Conservation (phyloP, 1,139 yeast genomes). For the Scheffersomyces lignicola region DNA sequence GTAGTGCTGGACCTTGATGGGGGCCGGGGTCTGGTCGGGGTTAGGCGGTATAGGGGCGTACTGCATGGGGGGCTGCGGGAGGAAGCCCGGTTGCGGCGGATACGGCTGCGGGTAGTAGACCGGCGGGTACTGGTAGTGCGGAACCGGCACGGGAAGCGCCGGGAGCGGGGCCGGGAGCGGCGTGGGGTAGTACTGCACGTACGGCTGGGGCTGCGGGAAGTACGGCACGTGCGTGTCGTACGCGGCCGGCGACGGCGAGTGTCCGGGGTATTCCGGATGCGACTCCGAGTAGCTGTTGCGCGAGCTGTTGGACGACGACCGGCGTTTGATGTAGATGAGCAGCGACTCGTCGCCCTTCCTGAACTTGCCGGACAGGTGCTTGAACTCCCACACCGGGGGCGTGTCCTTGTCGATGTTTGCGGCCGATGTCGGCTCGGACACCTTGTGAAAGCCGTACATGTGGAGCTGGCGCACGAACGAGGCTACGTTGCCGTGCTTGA, state of each 20-base stretch:
- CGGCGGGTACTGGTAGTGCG: slow-evolving; percentile 6
- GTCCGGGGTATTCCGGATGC: slow-evolving; percentile 3
- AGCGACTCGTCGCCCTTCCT: slow-evolving; percentile 71
- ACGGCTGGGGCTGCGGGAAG: slow-evolving; percentile 4
- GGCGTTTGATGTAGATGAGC: slow-evolving; percentile 64
- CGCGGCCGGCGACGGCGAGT: slow-evolving; percentile 14
- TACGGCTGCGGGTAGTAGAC: slow-evolving; percentile 5
- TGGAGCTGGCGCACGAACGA: slow-evolving; percentile 49
- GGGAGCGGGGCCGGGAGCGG: slow-evolving; percentile 6
- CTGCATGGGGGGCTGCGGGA: no score
- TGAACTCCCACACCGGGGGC: slow-evolving; percentile 75
- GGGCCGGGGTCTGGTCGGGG: slow-evolving; percentile 5
- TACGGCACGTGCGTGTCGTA: slow-evolving; percentile 7
- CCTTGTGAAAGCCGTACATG: slow-evolving; percentile 55
- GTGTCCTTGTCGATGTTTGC: slow-evolving; percentile 21
- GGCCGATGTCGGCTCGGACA: slow-evolving; percentile 36
- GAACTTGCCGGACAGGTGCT: slow-evolving; percentile 78
- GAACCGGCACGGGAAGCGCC: no score
- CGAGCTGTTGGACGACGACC: slow-evolving; percentile 43
- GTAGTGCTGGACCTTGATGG: slow-evolving; percentile 20
- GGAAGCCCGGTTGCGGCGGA: slow-evolving; percentile 10
- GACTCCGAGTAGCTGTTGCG: slow-evolving; percentile 17
- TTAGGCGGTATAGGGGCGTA: no score
- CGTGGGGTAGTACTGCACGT: slow-evolving; percentile 1
- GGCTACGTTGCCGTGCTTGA: slow-evolving; percentile 50